Conservation (phyloP, 176 grass and related monocot species). For the Secale cereale region DNA sequence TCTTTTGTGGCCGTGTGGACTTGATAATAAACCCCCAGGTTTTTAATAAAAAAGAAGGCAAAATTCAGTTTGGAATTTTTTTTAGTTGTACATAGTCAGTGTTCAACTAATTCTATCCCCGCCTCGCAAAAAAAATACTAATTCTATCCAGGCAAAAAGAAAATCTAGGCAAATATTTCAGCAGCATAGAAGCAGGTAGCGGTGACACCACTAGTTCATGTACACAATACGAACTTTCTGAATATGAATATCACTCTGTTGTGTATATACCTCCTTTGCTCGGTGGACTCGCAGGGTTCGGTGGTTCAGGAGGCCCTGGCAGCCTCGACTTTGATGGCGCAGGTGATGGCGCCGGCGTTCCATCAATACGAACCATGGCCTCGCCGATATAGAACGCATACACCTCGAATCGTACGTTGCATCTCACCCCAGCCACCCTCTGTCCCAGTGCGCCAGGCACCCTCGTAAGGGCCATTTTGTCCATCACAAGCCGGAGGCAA, state of each 20-base stretch:
- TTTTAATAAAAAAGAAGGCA: too few relatives aligned
- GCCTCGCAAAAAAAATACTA: too few relatives aligned
- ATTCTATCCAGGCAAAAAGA: too few relatives aligned
- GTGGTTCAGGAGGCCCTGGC: too few relatives aligned
- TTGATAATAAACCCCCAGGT: too few relatives aligned
- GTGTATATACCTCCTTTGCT: constrained; percentile 5
- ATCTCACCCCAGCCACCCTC: constrained; percentile 17
- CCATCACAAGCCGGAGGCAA: neutral
- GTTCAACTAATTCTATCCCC: too few relatives aligned
- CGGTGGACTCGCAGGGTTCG: neutral
- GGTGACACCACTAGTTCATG: neutral
- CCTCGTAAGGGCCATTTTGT: neutral
- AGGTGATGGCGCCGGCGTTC: neutral
- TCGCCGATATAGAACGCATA: constrained; percentile 28
- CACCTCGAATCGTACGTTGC: constrained; percentile 17
- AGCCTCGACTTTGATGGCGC: neutral
- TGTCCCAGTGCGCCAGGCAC: neutral
- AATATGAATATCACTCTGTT: neutral
- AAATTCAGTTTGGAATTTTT: too few relatives aligned
- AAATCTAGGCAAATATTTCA: too few relatives aligned
- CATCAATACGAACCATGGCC: neutral
- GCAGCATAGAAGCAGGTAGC: too few relatives aligned
- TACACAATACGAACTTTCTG: neutral
- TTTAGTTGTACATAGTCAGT: too few relatives aligned
- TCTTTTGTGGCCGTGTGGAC: too few relatives aligned